Evolutionary conservation across 1,284 basidiomycete genomes (phyloP).

Genomic region (Sphaerobolus stellatus): DNA sequence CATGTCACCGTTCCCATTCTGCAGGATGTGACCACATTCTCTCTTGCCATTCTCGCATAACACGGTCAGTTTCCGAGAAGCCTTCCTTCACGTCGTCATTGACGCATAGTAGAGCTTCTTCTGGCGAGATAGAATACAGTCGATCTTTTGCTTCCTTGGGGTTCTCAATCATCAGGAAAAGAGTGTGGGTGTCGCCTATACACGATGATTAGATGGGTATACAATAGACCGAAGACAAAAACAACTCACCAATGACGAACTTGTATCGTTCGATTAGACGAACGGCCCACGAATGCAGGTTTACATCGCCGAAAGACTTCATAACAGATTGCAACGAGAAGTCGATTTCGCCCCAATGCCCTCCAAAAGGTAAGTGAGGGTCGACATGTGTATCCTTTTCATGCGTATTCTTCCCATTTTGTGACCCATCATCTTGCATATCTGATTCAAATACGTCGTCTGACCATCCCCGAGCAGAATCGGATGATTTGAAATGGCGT

Average conservation of each 20-base stretch:
- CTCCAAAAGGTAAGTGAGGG: conserved; percentile 42
- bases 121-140: not conserved
- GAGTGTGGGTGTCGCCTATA: conserved; percentile 1
- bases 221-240: not conserved
- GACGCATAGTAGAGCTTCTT: conserved; percentile 6
- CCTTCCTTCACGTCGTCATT: conserved; percentile 4
- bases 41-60: conserved; percentile 4
- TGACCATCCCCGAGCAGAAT: not conserved
- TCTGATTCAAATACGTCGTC: not conserved
- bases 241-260: conserved; percentile 33
- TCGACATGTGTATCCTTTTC: conserved; percentile 15
- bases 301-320: conserved; percentile 24
- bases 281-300: conserved; percentile 40
- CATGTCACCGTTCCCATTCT: conserved; percentile 3
- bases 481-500: conserved; percentile 7
- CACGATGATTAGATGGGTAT: not conserved
- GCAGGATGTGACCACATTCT: not conserved
- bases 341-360: conserved; percentile 31
- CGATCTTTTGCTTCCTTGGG: not conserved
- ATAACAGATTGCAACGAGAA: conserved; percentile 42
- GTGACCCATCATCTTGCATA: not conserved
- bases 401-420: not conserved
- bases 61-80: not conserved
- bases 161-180: conserved; percentile 6
- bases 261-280: conserved; percentile 44